Base-by-base conservation (phyloP, 768 basidiomycete genomes). In the Rhizopogon rudus region DNA sequence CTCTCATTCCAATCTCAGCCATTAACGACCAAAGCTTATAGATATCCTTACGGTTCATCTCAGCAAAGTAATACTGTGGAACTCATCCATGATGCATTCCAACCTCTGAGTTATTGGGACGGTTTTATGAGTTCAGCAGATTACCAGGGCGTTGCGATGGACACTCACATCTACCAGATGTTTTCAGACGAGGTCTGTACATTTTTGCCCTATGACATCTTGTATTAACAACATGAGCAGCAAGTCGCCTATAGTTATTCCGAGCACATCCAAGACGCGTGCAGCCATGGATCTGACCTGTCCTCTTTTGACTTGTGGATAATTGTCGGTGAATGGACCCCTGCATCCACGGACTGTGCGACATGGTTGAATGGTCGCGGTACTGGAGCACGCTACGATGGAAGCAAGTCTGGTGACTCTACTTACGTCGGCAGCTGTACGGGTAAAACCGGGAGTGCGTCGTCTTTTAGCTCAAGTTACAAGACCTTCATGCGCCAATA, bases 271-370 rank as follows among this genome's bases (percentile, higher is more conserved):
- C 40, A 77, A 80, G 82, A 75, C 53, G 81, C 83, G 0, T 91
- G 88, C 65, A 72, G 72, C 39, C 73, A 78, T 53, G 74, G 76
- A 12, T 64, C 73, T 28, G 72, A 63, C 45, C 73, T 87, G 17
- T 67, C 74, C 3, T 57, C 67, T 3, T 88, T 74, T 63, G 75
- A 86, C 58, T 72, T 91, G 33, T 90, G 84, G 84, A 90, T 87
- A 2, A 73, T 91, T 31, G 75, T 86, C 12, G 89, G 91, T 22
- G 91, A 93, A 75, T 93, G 88, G 84, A 87, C 87, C 14, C 82
- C 77, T 20, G 83, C 87, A 0, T 69, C 77, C 8, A 90, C 87
- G 0, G 88, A 90, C 65, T 93, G 90, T 62, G 85, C 90, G 0
- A 69, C 70, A 61, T 92, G 87, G 86, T 74, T 93, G 7, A 93